phyloP scores from a whole-genome alignment of 2,329 filamentous ascomycete species.

The Verticillium klebahnii region DNA sequence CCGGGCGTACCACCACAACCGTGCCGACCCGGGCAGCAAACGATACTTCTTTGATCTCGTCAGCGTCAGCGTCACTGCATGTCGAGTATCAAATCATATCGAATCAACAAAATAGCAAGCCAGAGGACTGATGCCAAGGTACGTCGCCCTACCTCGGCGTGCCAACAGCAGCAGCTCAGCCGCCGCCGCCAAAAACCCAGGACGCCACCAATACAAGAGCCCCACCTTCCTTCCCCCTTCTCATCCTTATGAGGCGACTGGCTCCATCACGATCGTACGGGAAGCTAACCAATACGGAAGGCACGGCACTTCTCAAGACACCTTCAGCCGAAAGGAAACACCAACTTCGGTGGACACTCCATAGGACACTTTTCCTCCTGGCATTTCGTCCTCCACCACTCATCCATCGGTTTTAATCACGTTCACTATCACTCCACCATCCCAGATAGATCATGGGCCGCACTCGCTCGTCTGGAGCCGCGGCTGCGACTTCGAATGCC shows the following conservation, averaged over 20 bases:
- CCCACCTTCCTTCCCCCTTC: background rate
- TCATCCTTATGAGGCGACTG: background rate
- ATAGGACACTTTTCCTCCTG: background rate
- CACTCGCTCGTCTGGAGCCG: background rate
- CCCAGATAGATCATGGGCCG: background rate
- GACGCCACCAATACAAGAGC: background rate
- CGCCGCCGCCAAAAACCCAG: background rate
- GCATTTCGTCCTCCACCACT: too few species aligned
- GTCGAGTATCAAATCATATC: too few species aligned
- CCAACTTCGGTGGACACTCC: background rate
- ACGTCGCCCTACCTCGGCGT: background rate
- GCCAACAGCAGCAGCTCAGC: background rate
- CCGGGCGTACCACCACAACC: background rate
- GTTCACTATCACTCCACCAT: too few species aligned
- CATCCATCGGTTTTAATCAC: too few species aligned
- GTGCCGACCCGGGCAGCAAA: background rate
- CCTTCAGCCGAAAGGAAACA: background rate
- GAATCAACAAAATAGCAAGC: too few species aligned
- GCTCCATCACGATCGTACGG: background rate
- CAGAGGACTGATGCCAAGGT: too few species aligned
- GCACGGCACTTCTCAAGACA: background rate
- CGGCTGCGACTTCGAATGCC: background rate
- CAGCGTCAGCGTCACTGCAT: too few species aligned
- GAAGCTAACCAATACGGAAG: background rate
- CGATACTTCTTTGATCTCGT: too few species aligned